phyloP scores from a whole-genome alignment of 306 rosid species.

The Cicer cuneatum region DNA sequence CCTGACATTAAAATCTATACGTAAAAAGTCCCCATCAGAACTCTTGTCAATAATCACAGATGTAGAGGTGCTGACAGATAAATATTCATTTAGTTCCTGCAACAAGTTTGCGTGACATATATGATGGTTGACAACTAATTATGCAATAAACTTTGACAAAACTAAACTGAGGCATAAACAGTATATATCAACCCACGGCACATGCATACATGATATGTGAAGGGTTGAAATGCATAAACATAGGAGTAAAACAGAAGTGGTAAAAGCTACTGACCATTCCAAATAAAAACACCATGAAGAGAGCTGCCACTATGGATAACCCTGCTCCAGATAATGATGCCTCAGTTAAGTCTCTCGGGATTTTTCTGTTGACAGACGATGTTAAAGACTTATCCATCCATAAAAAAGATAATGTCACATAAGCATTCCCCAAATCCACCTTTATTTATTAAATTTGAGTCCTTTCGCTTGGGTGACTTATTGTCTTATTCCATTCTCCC shows the following conservation, averaged over 20 bases:
- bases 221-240: constrained; percentile 24
- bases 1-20: constrained; percentile 93
- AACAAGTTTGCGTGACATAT: constrained; percentile 36
- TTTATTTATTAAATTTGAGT: not conserved
- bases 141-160: constrained; percentile 27
- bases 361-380: constrained; percentile 69
- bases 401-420: not conserved
- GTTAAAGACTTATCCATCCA: constrained; percentile 6
- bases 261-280: constrained; percentile 78
- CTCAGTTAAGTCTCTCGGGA: constrained; percentile 98
- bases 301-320: constrained; percentile 89
- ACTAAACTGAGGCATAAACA: constrained; percentile 18
- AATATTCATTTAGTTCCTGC: constrained; percentile 88
- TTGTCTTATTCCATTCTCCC: constrained; percentile 7
- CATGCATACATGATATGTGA: not conserved
- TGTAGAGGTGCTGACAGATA: constrained; percentile 79
- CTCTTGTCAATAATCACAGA: constrained; percentile 92
- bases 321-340: constrained; percentile 98
- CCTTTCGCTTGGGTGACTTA: constrained; percentile 17
- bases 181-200: constrained; percentile 27
- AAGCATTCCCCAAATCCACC: constrained; percentile 33
- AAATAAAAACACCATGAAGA: constrained; percentile 85
- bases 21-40: constrained; percentile 88
- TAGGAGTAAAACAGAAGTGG: constrained; percentile 19
- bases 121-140: constrained; percentile 27